Evolutionary conservation across 1,139 yeast genomes (phyloP), one percentile per base, ranked within the genome.

Genomic region (Geotrichum cucujoidarum): DNA sequence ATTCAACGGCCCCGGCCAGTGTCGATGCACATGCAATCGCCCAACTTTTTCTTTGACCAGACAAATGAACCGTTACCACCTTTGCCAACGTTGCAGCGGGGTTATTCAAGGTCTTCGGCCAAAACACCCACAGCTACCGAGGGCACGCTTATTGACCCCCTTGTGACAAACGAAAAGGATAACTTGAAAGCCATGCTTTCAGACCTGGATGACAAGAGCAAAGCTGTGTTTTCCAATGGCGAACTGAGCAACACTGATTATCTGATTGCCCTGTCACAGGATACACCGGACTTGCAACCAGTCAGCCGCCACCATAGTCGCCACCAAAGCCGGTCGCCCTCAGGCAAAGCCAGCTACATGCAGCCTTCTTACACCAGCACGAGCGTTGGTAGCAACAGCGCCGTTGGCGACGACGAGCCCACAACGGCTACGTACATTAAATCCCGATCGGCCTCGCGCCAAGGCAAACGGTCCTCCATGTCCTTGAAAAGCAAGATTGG

Each of bases 171-270:
- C 41, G 64, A 57, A 47, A 59, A 57, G 35, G 65, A 56, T 31
- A 57, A 62, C 53, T 63, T 61, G 50, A 63, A 66, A 49, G 55
- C 54, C 24, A 61, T 68, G 43, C 60, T 68, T n/a, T 67, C 69
- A 3, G 71, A 69, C 2, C 50, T 68, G 14, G 56, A 65, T 10
- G 67, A 63, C 45, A 60, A 60, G 25, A 54, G 62, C 36, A 62
- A 60, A 31, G 65, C 66, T n/a, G 63, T 67, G 4, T 52, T 68
- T 47, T 68, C 65, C 45, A 57, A 56, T 42, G 48, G 47, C 7
- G 58, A 60, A 18, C 14, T 27, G 13, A 74, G 75, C 42, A 75
- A 73, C 49, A 69, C 77, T 41, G 86, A 82, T 48, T 86, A 83
- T 60, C 67, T 86, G 53, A 76, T 78, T 53, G 71, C 73, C 24